phyloP scores from a whole-genome alignment of 1,139 yeast genomes.

The Suhomyces atakaporum region DNA sequence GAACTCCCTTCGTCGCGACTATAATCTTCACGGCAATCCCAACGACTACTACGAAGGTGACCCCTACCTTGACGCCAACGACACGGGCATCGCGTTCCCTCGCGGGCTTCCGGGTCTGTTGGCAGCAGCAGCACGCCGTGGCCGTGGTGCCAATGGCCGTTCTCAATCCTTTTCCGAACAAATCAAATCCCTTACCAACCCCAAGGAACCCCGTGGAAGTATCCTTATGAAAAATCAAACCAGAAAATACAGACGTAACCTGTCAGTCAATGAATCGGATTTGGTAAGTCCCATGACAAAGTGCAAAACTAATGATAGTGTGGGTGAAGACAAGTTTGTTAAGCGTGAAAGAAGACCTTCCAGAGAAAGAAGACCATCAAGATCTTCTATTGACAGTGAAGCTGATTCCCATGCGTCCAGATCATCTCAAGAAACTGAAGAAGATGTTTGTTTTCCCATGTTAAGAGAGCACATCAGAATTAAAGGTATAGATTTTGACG shows the following conservation, averaged over 20 bases:
- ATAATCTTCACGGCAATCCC: constrained; percentile 24
- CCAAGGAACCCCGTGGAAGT: constrained; percentile 12
- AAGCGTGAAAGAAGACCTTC: constrained; percentile 9
- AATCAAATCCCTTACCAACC: constrained; percentile 14
- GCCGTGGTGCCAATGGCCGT: constrained; percentile 25
- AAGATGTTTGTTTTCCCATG: constrained; percentile 97
- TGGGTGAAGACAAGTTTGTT: constrained; percentile 16
- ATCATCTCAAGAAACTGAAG: constrained; percentile 85
- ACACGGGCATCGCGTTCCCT: constrained; percentile 18
- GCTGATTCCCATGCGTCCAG: constrained; percentile 72
- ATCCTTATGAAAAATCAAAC: constrained; percentile 8
- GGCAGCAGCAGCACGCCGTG: constrained; percentile 22
- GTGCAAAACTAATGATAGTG: constrained; percentile 38
- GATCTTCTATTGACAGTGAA: constrained; percentile 57
- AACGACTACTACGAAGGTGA: constrained; percentile 23
- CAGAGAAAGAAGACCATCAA: constrained; percentile 30
- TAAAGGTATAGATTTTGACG: constrained; percentile 78
- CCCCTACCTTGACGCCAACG: constrained; percentile 21
- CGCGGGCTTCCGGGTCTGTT: constrained; percentile 16
- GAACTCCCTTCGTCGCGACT: constrained; percentile 23
- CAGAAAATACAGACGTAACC: constrained; percentile 19
- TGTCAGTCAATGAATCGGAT: constrained; percentile 22
- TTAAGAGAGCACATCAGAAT: constrained; percentile 67
- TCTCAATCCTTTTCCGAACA: constrained; percentile 34
- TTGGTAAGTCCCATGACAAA: constrained; percentile 35